Evolutionary conservation across 2,329 filamentous ascomycete genomes (phyloP), one percentile per base, ranked within the genome.

Genomic region (Ascochyta koolunga): DNA sequence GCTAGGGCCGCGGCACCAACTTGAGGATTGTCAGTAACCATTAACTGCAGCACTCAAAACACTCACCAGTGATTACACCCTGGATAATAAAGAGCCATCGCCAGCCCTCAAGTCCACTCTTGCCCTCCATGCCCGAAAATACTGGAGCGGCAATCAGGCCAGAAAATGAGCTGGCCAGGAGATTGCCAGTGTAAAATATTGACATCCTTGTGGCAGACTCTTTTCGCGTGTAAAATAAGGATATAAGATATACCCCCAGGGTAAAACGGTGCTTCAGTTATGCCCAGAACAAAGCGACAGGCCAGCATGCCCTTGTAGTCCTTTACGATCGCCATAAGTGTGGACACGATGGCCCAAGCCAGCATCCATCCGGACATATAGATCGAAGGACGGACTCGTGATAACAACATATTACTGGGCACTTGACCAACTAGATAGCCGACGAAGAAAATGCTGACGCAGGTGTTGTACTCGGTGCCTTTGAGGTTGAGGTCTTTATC

Each of bases 401-500:
- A 73, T 51, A 79, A 62, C 9, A 79, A 53, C 72, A 79, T 75
- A 53, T 79, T 80, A 2, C 70, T 76, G 0, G 78, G 78, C 1
- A 80, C 57, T 33, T 70, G 64, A 8, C 62, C 61, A 55, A 62
- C 45, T 43, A 75, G 42, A 59, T 65, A 63, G 31, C 61, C 77
- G 24, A 79, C 79, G 68, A 87, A 87, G 41, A 88, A 75, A 54
- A 88, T 87, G 44, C 79, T 82, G 39, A 87, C 75, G 51, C 83
- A 85, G 1, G 84, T 86, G 35, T 83, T 80, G 65, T 88, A 88
- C 68, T 88, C 74, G 2, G 78, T 79, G 57, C 82, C 72, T 41
- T 70, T 68, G 48, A 88, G 76, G 2, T 74, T 64, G 13, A 87
- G 75, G 46, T 88, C 86, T 2, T 76, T 74, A 50, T 86, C 80